These are phyloP conservation scores for Penicillium sp. DNA, from an alignment of 2,329 filamentous ascomycete species.

Conservation along the genomic window DNA sequence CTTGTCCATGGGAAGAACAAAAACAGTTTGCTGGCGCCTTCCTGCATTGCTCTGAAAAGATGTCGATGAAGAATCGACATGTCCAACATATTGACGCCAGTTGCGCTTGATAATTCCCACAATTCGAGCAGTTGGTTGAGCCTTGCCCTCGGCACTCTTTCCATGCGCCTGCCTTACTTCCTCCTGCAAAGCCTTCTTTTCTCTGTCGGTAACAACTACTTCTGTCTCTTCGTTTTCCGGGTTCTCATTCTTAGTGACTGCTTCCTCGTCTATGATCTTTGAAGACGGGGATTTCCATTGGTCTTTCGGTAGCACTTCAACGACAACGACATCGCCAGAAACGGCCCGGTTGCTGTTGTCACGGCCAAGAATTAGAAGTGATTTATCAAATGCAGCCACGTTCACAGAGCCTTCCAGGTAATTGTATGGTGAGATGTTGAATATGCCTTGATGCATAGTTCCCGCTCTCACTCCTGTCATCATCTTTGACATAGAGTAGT, in stretches of 20 bases:
- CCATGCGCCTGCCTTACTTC: slow-evolving; percentile 84
- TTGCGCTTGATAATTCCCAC: slow-evolving; percentile 92
- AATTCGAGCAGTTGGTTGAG: slow-evolving; percentile 86
- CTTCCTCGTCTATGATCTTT: slow-evolving; percentile 92
- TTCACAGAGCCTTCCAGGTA: slow-evolving; percentile 92
- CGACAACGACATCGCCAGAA: slow-evolving; percentile 86
- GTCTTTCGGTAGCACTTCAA: slow-evolving; percentile 87
- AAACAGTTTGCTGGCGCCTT: slow-evolving; percentile 84
- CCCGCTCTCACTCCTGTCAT: slow-evolving; percentile 89
- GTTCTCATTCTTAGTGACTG: slow-evolving; percentile 88
- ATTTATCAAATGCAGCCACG: slow-evolving; percentile 83
- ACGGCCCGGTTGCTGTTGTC: slow-evolving; percentile 96
- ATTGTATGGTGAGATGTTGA: slow-evolving; percentile 96
- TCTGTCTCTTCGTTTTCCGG: slow-evolving; percentile 73
- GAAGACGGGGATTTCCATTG: slow-evolving; percentile 97
- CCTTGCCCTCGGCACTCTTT: slow-evolving; percentile 67
- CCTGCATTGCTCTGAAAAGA: slow-evolving; percentile 70
- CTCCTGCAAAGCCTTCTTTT: slow-evolving; percentile 81
- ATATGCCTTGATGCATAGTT: slow-evolving; percentile 86
- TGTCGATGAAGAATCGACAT: slow-evolving; percentile 83
- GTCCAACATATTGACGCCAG: slow-evolving; percentile 96
- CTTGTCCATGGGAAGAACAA: slow-evolving; percentile 97
- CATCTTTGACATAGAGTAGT: slow-evolving; percentile 84
- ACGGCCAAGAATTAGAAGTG: slow-evolving; percentile 80
- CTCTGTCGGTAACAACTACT: slow-evolving; percentile 80